Percentiles rank a stretch among this genome's conserved stretches.
These are phyloP conservation scores for Aspergillus calidoustus DNA, from an alignment of 2,329 filamentous ascomycete genomes.

Conservation along the genomic window DNA sequence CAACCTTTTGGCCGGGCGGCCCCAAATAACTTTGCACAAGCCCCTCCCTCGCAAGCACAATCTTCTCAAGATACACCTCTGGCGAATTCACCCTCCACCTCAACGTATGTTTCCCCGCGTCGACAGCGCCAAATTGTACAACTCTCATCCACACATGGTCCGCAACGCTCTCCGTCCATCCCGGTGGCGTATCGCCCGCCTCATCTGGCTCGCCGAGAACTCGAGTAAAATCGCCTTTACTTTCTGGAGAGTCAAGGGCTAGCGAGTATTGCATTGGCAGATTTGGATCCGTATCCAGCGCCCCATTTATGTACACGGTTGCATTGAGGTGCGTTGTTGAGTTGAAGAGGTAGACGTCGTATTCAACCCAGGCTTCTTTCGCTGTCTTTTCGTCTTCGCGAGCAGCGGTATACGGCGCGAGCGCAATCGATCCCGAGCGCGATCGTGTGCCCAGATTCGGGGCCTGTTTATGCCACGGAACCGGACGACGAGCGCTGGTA, in stretches of 20 bases:
- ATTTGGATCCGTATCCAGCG: not conserved
- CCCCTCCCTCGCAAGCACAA: not conserved
- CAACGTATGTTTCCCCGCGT: not conserved
- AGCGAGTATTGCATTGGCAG: not conserved
- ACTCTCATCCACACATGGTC: constrained; percentile 1
- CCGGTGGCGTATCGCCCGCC: not conserved
- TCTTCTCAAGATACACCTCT: constrained; percentile 1
- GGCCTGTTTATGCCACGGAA: not conserved
- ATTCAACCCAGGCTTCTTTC: not conserved
- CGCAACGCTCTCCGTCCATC: not conserved
- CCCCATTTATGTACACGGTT: not conserved
- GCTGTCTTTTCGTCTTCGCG: not conserved
- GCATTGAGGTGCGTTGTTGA: not conserved
- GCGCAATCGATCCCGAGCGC: not conserved
- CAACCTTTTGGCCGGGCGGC: not conserved
- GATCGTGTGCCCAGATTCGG: not conserved
- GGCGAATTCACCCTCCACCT: not conserved
- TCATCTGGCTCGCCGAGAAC: not conserved
- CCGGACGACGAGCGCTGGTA: not conserved
- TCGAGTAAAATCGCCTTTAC: not conserved
- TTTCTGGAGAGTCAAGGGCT: not conserved
- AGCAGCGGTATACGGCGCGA: not conserved
- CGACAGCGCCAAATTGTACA: not conserved
- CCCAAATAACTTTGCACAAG: not conserved
- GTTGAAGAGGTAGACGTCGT: not conserved